Evolutionary conservation across 441 rosid genomes (phyloP).

Genomic region (Bruguiera hainesii): DNA sequence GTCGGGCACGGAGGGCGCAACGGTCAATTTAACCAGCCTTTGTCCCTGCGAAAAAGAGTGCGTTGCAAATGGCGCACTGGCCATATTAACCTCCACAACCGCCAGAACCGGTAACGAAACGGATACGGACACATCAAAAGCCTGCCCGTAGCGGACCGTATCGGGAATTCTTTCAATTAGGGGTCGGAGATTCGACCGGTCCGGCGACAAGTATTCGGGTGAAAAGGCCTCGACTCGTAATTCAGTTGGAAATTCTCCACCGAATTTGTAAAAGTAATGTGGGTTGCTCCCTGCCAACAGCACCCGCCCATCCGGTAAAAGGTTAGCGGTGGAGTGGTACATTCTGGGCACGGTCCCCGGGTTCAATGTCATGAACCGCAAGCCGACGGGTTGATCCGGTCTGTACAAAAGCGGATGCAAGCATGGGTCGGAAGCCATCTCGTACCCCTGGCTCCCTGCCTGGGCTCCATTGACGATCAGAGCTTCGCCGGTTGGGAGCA

Average conservation of each 20-base stretch:
- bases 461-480: slow-evolving; percentile 45
- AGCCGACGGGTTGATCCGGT: slow-evolving; percentile 32
- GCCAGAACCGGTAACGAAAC: slow-evolving; percentile 71
- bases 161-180: slow-evolving; percentile 34
- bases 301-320: slow-evolving; percentile 75
- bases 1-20: slow-evolving; percentile 28
- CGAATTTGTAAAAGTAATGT: slow-evolving; percentile 56
- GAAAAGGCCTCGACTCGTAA: slow-evolving; percentile 74
- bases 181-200: slow-evolving; percentile 41
- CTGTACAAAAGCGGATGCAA: slow-evolving; percentile 43
- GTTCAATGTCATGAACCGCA: slow-evolving; percentile 53
- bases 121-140: slow-evolving; percentile 43
- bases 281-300: slow-evolving; percentile 92
- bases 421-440: slow-evolving; percentile 36
- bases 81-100: slow-evolving; percentile 46
- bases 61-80: slow-evolving; percentile 63
- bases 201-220: slow-evolving; percentile 57
- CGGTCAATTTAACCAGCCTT: slow-evolving; percentile 51
- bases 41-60: slow-evolving; percentile 77
- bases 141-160: slow-evolving; percentile 57
- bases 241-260: slow-evolving; percentile 59
- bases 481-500: slow-evolving; percentile 41
- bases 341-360: slow-evolving; percentile 58
- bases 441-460: slow-evolving; percentile 53
- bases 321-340: slow-evolving; percentile 71